Base-by-base conservation (phyloP, 225 moss, liverwort and hornwort genomes). In the Antitrichia curtipendula region DNA sequence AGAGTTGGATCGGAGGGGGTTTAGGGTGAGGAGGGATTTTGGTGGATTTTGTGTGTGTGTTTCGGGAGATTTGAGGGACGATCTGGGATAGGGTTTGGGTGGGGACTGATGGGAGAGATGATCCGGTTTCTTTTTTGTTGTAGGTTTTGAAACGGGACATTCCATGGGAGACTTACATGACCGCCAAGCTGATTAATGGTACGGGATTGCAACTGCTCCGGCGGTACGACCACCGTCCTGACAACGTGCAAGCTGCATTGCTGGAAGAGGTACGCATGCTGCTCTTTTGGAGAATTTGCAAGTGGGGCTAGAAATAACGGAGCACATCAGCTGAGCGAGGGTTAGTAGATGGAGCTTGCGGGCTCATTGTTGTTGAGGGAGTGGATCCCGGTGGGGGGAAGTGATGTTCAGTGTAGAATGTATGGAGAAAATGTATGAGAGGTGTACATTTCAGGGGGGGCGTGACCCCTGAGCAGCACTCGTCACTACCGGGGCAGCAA, bases 81-180 rank as follows among this genome's bases (percentile, higher is more conserved):
- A 82, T 89, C 41, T 87, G 71, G 49, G 68, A 41, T 86, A 54
- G 58, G 36, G 61, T 88, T 58, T 84, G 61, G 36, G 13, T 64
- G n/a, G 20, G 52, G 31, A 59, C 25, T 81, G 85, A 87, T 71
- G 71, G 78, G 52, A 81, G 71, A 36, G 82, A 63, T 31, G 84
- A 38, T 53, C 57, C 61, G 47, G 34, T 78, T 66, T 57, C 38
- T 43, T n/a, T 25, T 62, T 68, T 32, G n/a, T 84, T 84, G 84
- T 75, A 95, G 96, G 98, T 97, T 78, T 88, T 99, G 87, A 96
- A 92, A 82, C 91, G 96, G 86, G 97, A 97, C 84, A 99, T 99
- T 86, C 97, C 99, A 90, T 99, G 99, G 99, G 99, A 99, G 83
- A 99, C 94, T 57, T 99, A 99, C 93, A 93, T 95, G 97, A 93